A percentile compares a stretch with the other conserved stretches of the same genome.
These are phyloP conservation scores for Eremothecium coryli DNA, from an alignment of 1,139 yeast genomes.

Conservation along the genomic window DNA sequence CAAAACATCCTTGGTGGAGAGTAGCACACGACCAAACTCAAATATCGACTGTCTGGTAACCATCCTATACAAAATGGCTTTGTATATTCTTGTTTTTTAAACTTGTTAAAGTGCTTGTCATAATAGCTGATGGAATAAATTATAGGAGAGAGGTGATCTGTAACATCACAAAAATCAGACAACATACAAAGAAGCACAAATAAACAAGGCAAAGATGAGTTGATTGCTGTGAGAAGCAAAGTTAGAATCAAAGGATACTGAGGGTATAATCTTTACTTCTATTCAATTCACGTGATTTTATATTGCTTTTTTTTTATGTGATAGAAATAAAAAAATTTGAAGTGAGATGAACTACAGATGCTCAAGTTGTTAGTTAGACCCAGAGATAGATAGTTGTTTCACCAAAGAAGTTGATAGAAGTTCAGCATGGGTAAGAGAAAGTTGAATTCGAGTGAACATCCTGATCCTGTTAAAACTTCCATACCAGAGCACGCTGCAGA, in stretches of 20 bases:
- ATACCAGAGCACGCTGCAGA: slow-evolving; percentile 49
- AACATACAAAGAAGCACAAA: too few species aligned
- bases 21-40: slow-evolving; percentile 18
- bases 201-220: too few species aligned
- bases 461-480: slow-evolving; percentile 35
- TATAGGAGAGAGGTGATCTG: too few species aligned
- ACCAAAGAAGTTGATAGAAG: neutral
- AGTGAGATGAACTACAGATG: neutral
- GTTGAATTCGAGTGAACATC: slow-evolving; percentile 22
- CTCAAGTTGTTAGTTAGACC: neutral
- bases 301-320: neutral
- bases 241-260: too few species aligned
- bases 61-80: slow-evolving; percentile 11
- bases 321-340: neutral
- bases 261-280: too few species aligned
- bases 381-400: neutral
- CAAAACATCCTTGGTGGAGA: slow-evolving; percentile 19
- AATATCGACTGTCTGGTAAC: slow-evolving; percentile 19
- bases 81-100: neutral
- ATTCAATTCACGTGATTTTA: neutral
- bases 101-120: too few species aligned
- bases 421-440: slow-evolving; percentile 28
- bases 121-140: too few species aligned
- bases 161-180: too few species aligned
- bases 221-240: too few species aligned